These are phyloP conservation scores for Epichloe scottii DNA, from an alignment of 2,329 filamentous ascomycete genomes.

Conservation along the genomic window DNA sequence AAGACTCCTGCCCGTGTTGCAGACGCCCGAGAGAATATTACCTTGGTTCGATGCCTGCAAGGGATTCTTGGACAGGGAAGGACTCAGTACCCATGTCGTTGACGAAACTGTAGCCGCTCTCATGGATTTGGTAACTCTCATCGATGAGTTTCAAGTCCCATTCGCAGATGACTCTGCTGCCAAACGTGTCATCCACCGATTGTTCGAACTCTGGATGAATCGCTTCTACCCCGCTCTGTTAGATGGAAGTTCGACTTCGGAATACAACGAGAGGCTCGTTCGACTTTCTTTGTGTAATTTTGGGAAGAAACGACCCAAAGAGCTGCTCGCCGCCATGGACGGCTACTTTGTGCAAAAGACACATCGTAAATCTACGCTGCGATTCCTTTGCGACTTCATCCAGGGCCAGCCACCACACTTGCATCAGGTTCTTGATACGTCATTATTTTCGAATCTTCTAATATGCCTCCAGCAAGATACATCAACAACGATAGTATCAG, in stretches of 20 bases:
- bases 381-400: constrained; percentile 60
- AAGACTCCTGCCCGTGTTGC: constrained; percentile 50
- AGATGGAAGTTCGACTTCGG: constrained; percentile 23
- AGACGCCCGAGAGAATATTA: constrained; percentile 47
- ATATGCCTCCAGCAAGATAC: constrained; percentile 66
- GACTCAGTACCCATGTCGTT: constrained; percentile 49
- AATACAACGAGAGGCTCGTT: constrained; percentile 37
- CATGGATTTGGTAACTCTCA: constrained; percentile 50
- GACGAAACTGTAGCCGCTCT: constrained; percentile 53
- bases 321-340: constrained; percentile 54
- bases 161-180: constrained; percentile 28
- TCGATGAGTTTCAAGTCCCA: constrained; percentile 40
- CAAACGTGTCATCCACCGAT: constrained; percentile 41
- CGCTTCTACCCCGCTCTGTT: constrained; percentile 27
- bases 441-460: constrained; percentile 58
- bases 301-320: constrained; percentile 59
- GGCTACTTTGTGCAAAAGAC: constrained; percentile 51
- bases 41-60: constrained; percentile 56
- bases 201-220: constrained; percentile 46
- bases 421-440: constrained; percentile 58
- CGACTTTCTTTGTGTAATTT: constrained; percentile 41
- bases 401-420: constrained; percentile 69
- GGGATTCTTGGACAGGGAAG: constrained; percentile 32
- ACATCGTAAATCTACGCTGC: constrained; percentile 50
- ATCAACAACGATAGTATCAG: constrained; percentile 62